Base-by-base conservation (phyloP, 2,329 filamentous ascomycete species). In the Arthrobotrys sphaeroides region DNA sequence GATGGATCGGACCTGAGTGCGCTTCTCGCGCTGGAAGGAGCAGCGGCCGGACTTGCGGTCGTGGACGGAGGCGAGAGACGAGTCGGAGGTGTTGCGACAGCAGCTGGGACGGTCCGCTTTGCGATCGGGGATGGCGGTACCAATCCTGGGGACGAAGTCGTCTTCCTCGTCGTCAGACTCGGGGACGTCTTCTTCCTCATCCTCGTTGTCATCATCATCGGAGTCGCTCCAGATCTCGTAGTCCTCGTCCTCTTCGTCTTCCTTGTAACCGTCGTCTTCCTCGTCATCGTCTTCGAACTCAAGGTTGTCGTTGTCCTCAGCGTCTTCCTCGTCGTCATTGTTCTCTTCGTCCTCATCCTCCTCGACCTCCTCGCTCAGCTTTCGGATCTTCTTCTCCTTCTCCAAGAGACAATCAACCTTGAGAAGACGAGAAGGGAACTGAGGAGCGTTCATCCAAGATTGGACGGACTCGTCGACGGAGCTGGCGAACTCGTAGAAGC, bases 401-500 rank as follows among this genome's bases (percentile, higher is more conserved):
- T 89, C 87, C 78, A 99, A 86, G 3, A 94, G 96, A 81, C 98
- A 95, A 78, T 90, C 89, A 78, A 99, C 90, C 2, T 94, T 98
- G 40, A 99, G 86, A 80, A 92, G 93, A 57, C 86, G 86, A 67
- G 86, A 86, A 78, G 89, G 85, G 31, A 88, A 87, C 5, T 87
- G 85, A 33, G 88, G 85, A 79, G 92, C 90, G 67, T 90, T 89
- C 28, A 96, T 92, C 95, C 95, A 99, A 79, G 97, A 94, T 70
- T 97, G 94, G 77, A 95, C 91, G 72, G 92, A 89, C 22, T 69
- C 64, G 42, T 90, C 86, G 70, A 89, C 87, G 57, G 92, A 93
- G 81, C 91, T 93, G 45, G 92, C 94, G 82, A 98, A 98, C 80
- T 97, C 94, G 81, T 97, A 92, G 81, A 97, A 98, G 55, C 84